A percentile compares a stretch with the other conserved stretches of the same genome.
phyloP scores from a whole-genome alignment of 2,329 filamentous ascomycete genomes.

The Ascochyta fabae region DNA sequence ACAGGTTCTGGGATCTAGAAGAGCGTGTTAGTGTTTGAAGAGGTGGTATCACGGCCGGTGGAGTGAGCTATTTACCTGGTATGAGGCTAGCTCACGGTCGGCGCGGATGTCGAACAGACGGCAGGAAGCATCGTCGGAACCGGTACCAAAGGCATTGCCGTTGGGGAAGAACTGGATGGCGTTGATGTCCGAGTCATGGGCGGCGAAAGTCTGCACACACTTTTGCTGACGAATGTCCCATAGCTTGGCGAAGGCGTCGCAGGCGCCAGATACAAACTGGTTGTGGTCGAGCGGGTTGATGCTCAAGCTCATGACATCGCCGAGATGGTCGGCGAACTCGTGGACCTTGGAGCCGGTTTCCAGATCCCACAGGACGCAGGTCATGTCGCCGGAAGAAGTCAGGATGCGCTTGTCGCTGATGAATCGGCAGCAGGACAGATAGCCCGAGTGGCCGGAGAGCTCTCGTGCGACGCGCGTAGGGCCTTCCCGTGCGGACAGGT shows the following conservation, averaged over 20 bases:
- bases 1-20: conserved; percentile 93
- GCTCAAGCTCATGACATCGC: conserved; percentile 99
- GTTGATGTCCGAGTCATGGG: conserved; percentile 98
- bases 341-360: conserved; percentile 97
- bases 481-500: conserved; percentile 95
- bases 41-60: background rate
- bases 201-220: conserved; percentile 97
- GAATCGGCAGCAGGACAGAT: conserved; percentile 97
- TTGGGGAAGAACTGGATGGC: conserved; percentile 99
- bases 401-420: conserved; percentile 98
- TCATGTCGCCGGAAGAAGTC: conserved; percentile 99
- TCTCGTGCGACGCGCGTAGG: conserved; percentile 95
- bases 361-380: conserved; percentile 99
- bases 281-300: conserved; percentile 99
- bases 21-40: conserved; percentile 34
- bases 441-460: conserved; percentile 94
- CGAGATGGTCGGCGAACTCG: conserved; percentile 97
- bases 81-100: conserved; percentile 77
- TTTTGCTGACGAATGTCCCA: conserved; percentile 99
- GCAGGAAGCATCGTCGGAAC: conserved; percentile 96
- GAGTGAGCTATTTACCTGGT: conserved; percentile 49
- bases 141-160: conserved; percentile 96
- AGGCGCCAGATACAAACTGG: conserved; percentile 98
- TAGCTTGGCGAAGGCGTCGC: conserved; percentile 96
- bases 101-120: conserved; percentile 97